A percentile compares a stretch with the other conserved stretches of the same genome.
These are phyloP conservation scores for Pseudohalonectria lignicola DNA, from an alignment of 2,329 filamentous ascomycete species.

Conservation along the genomic window DNA sequence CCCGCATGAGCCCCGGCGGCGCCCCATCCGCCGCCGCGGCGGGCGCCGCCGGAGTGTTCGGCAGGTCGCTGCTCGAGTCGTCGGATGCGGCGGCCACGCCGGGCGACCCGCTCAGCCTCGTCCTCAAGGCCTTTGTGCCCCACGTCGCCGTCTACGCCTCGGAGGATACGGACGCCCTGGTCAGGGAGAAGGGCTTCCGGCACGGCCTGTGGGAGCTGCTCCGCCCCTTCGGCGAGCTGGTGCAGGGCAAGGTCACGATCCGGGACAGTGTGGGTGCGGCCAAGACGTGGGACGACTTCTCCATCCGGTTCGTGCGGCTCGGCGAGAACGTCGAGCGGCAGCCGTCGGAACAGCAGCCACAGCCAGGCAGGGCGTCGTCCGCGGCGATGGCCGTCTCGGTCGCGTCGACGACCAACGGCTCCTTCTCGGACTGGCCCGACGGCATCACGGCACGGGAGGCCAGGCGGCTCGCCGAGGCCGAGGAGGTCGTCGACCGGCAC, in stretches of 20 bases:
- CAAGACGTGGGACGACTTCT: slow-evolving; percentile 78
- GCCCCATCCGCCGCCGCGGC: too few species aligned
- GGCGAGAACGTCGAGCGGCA: slow-evolving; percentile 45
- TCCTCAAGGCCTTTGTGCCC: slow-evolving; percentile 79
- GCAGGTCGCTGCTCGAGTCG: slow-evolving; percentile 31
- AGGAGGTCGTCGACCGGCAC: slow-evolving; percentile 71
- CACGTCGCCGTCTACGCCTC: slow-evolving; percentile 84
- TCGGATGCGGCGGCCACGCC: slow-evolving; percentile 31
- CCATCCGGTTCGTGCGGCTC: slow-evolving; percentile 72
- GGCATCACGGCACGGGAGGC: background rate
- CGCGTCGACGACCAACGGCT: slow-evolving; percentile 4
- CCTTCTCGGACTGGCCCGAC: background rate
- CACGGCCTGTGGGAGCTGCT: slow-evolving; percentile 76
- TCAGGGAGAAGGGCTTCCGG: slow-evolving; percentile 73
- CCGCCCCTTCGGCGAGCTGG: slow-evolving; percentile 79
- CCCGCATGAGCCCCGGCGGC: slow-evolving; percentile 42
- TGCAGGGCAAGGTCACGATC: slow-evolving; percentile 81
- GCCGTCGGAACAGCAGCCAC: slow-evolving; percentile 20
- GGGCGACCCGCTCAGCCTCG: slow-evolving; percentile 50
- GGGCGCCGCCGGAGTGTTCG: slow-evolving; percentile 36
- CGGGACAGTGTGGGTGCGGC: slow-evolving; percentile 83
- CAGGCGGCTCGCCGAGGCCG: slow-evolving; percentile 56
- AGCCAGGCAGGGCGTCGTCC: too few species aligned
- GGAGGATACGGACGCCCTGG: slow-evolving; percentile 69
- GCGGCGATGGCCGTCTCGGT: too few species aligned